Base-by-base conservation (phyloP, 2,329 filamentous ascomycete genomes). In the Microcera coccophila region DNA sequence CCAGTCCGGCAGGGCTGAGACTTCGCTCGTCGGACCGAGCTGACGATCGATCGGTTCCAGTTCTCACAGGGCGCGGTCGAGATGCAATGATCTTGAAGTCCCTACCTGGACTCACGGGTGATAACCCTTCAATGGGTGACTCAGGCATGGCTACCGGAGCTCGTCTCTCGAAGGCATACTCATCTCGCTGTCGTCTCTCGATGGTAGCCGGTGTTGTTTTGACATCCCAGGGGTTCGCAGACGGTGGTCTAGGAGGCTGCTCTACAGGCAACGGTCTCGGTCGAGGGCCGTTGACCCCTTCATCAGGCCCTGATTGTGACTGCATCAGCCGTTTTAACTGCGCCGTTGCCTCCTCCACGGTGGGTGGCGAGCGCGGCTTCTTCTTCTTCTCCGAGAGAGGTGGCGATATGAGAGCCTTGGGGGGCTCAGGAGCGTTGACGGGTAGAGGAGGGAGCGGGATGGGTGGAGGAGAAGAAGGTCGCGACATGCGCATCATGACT, bases 221-320 rank as follows among this genome's bases (percentile, higher is more conserved):
- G 26, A 65, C 52, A 44, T 72, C 65, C 71, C 71, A 74, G 5
- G 71, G 70, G 39, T 72, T 68, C 10, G 61, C 46, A 5, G 67
- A 69, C 9, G 70, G 69, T 3, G 68, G 70, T n/a, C 54, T 49
- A 5, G 62, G 60, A 2, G 61, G 54, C 17, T 50, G 50, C 37
- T 51, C 24, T 4, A 51, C 50, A 10, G n/a, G 55, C 28, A 59
- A 63, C 38, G 10, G 12, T n/a, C 5, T 8, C 15, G 15, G 29
- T 5, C 8, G 29, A 7, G 29, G 29, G 12, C 9, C 8, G 29
- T 55, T 52, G n/a, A 59, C 39, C 2, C 56, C 56, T 33, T 53
- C 50, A 18, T 59, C 56, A 2, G 56, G 56, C 4, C 56, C 56
- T 8, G 54, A 56, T n/a, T 52, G 45, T 24, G 56, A 48, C 32